Conservation (phyloP, 2,329 filamentous ascomycete genomes). For the Monilinia aucupariae region DNA sequence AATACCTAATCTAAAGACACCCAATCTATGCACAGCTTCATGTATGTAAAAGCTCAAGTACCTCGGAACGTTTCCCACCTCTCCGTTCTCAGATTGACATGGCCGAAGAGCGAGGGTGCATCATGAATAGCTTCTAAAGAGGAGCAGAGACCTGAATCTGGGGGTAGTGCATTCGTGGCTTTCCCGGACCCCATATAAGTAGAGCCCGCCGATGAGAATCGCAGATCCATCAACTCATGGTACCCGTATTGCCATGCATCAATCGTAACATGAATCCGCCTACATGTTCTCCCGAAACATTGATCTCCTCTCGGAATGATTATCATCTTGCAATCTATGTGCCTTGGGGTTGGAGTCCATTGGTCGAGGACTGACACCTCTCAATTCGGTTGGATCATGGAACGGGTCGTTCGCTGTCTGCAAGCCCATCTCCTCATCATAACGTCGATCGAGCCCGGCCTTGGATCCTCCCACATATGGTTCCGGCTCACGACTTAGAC, state of each 20-base stretch:
- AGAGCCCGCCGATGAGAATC: neutral
- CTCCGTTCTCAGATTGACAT: neutral
- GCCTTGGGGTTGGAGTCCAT: conserved; percentile 44
- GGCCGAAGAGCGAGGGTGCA: neutral
- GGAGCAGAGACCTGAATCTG: neutral
- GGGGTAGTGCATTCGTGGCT: neutral
- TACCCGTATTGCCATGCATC: neutral
- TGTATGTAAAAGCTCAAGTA: neutral
- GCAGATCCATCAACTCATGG: neutral
- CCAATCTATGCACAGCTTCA: neutral
- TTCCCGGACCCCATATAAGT: neutral
- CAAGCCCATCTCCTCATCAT: conserved; percentile 43
- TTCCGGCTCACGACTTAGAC: conserved; percentile 44
- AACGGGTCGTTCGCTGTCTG: conserved; percentile 56
- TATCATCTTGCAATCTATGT: conserved; percentile 39
- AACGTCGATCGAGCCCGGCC: conserved; percentile 40
- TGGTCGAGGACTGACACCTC: conserved; percentile 73
- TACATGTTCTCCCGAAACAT: conserved; percentile 66
- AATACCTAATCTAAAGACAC: neutral
- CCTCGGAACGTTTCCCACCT: neutral
- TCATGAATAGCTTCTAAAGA: neutral
- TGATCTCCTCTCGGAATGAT: conserved; percentile 62
- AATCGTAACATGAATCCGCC: conserved; percentile 17
- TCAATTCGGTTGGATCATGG: conserved; percentile 59
- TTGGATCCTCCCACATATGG: conserved; percentile 37